Percentiles rank a stretch among this genome's conserved stretches.
phyloP scores from a whole-genome alignment of 2,329 filamentous ascomycete genomes.

The Colletotrichum tofieldiae region DNA sequence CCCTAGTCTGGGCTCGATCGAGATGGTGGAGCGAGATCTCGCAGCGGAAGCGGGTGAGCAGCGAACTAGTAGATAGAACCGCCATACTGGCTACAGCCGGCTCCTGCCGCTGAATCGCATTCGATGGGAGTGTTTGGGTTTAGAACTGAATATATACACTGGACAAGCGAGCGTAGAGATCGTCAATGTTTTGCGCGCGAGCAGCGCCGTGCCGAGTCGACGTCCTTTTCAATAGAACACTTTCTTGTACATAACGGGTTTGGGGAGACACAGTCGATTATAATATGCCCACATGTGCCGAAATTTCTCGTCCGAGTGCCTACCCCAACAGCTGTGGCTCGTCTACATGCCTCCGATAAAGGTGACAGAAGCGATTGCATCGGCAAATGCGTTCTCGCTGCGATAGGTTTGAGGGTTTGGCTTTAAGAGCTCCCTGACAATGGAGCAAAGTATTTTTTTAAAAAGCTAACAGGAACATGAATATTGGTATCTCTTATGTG shows the following conservation, averaged over 20 bases:
- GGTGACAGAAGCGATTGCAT: no score
- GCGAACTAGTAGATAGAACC: conserved; percentile 23
- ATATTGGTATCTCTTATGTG: background rate
- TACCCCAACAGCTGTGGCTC: background rate
- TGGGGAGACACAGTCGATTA: conserved; percentile 7
- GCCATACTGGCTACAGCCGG: background rate
- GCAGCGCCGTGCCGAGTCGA: conserved; percentile 6
- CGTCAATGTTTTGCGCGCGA: conserved; percentile 17
- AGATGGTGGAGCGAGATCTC: conserved; percentile 85
- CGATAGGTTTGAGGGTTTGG: background rate
- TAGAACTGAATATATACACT: conserved; percentile 34
- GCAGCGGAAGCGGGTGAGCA: conserved; percentile 53
- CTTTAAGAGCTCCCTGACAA: background rate
- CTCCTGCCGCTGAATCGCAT: no score
- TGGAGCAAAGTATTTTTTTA: background rate
- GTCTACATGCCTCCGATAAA: background rate
- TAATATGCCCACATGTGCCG: background rate
- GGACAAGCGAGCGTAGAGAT: conserved; percentile 31
- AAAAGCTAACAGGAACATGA: background rate
- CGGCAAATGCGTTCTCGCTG: background rate
- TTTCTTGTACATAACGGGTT: conserved; percentile 31
- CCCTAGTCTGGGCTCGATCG: conserved; percentile 86
- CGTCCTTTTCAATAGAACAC: conserved; percentile 7
- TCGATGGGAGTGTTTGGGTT: background rate
- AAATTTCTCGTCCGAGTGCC: background rate